phyloP scores from a whole-genome alignment of 345 rosid species.

The Limnanthes douglasii region DNA sequence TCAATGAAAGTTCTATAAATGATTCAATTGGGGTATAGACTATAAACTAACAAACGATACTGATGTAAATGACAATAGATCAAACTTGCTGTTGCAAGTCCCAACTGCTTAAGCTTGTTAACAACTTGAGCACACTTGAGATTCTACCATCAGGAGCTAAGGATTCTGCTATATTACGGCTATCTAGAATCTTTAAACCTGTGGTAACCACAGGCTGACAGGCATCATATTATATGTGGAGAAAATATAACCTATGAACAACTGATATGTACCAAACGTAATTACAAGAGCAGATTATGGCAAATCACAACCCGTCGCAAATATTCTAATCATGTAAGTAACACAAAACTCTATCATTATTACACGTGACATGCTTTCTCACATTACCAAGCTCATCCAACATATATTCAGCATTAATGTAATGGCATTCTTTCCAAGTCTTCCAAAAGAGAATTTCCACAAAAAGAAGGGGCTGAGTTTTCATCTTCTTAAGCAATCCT shows the following conservation, averaged over 20 bases:
- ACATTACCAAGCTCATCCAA: conserved; percentile 61
- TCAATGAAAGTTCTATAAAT: too few species aligned
- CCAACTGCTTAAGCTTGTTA: conserved; percentile 83
- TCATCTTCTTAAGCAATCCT: conserved; percentile 73
- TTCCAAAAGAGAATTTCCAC: conserved; percentile 90
- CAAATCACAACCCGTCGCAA: conserved; percentile 66
- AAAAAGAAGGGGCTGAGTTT: conserved; percentile 80
- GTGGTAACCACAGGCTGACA: too few species aligned
- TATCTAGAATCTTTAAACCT: conserved; percentile 61
- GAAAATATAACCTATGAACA: too few species aligned
- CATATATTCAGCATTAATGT: conserved; percentile 71
- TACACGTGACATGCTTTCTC: too few species aligned
- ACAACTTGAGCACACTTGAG: conserved; percentile 65
- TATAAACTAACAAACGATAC: too few species aligned
- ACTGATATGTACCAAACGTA: too few species aligned
- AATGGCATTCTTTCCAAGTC: conserved; percentile 74
- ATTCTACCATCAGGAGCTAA: conserved; percentile 58
- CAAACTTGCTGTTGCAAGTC: conserved; percentile 36
- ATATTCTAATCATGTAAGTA: too few species aligned
- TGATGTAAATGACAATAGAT: too few species aligned
- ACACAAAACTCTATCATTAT: too few species aligned
- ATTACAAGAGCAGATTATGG: conserved; percentile 39
- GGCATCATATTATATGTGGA: too few species aligned
- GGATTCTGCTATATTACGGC: conserved; percentile 43
- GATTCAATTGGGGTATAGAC: too few species aligned